Evolutionary conservation across 2,329 filamentous ascomycete genomes (phyloP).

Genomic region (Triangularia verruculosa): DNA sequence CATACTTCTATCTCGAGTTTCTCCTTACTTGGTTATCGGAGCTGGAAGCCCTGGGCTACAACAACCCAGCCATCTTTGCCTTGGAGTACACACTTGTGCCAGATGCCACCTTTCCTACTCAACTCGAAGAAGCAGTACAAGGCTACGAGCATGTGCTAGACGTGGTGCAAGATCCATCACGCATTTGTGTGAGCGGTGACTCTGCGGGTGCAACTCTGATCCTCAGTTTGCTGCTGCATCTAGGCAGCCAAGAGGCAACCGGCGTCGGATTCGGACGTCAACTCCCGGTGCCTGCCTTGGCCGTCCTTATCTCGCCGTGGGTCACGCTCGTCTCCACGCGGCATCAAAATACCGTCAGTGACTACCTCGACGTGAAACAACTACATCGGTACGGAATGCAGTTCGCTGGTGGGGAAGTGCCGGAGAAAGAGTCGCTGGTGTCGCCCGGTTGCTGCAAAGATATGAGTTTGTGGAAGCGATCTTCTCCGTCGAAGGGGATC

Average conservation of each 20-base stretch:
- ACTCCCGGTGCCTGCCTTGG: slow-evolving; percentile 42
- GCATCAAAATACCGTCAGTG: slow-evolving; percentile 67
- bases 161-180: slow-evolving; percentile 54
- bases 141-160: slow-evolving; percentile 70
- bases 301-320: slow-evolving; percentile 78
- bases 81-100: slow-evolving; percentile 80
- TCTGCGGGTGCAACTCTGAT: slow-evolving; percentile 75
- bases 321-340: slow-evolving; percentile 65
- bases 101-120: slow-evolving; percentile 68
- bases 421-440: slow-evolving; percentile 52
- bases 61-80: slow-evolving; percentile 74
- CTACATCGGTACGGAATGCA: slow-evolving; percentile 68
- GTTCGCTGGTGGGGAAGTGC: slow-evolving; percentile 56
- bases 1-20: slow-evolving; percentile 83
- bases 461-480: slow-evolving; percentile 61
- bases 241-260: slow-evolving; percentile 45
- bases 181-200: slow-evolving; percentile 71
- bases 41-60: slow-evolving; percentile 62
- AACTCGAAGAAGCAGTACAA: slow-evolving; percentile 65
- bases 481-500: slow-evolving; percentile 64
- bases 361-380: slow-evolving; percentile 67
- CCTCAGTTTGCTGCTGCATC: slow-evolving; percentile 67
- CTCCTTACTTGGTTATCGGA: slow-evolving; percentile 68
- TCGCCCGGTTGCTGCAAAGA: slow-evolving; percentile 72
- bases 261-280: slow-evolving; percentile 13